Evolutionary conservation across 805 yeast genomes (phyloP).

Genomic region (Candida methanosorbosa): DNA sequence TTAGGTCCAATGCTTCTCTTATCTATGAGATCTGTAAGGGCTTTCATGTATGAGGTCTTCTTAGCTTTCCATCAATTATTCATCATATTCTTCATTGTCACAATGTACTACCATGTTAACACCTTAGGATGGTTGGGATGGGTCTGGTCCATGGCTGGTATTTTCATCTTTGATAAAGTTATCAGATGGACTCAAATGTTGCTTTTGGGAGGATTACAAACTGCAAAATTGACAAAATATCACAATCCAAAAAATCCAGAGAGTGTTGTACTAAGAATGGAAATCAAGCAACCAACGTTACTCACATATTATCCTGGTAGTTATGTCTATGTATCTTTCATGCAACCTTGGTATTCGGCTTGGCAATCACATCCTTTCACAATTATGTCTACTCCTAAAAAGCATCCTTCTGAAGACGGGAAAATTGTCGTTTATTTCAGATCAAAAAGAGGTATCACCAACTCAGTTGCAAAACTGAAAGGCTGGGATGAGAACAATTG

Average conservation of each 20-base stretch:
- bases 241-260: conserved; percentile 4
- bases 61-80: conserved; percentile 30
- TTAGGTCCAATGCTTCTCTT: conserved; percentile 9
- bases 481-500: conserved; percentile 16
- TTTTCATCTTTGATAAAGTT: conserved; percentile 33
- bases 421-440: conserved; percentile 33
- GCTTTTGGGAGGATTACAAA: conserved; percentile 15
- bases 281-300: conserved; percentile 11
- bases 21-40: conserved; percentile 21
- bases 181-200: conserved; percentile 25
- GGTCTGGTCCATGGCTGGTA: conserved; percentile 28
- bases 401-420: conserved; percentile 11
- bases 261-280: conserved; percentile 10
- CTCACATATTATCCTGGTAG: conserved; percentile 37
- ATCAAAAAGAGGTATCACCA: conserved; percentile 45
- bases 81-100: conserved; percentile 28
- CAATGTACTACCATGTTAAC: conserved; percentile 32
- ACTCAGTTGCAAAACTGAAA: conserved; percentile 21
- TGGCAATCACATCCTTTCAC: conserved; percentile 77
- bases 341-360: conserved; percentile 31
- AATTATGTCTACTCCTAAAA: conserved; percentile 29
- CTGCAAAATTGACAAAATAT: conserved; percentile 5
- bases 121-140: conserved; percentile 34
- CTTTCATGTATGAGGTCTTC: conserved; percentile 31
- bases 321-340: conserved; percentile 45